A percentile compares a stretch with the other conserved stretches of the same genome.
Conservation (phyloP, 2,329 filamentous ascomycete genomes). For the Cladophialophora exuberans region DNA sequence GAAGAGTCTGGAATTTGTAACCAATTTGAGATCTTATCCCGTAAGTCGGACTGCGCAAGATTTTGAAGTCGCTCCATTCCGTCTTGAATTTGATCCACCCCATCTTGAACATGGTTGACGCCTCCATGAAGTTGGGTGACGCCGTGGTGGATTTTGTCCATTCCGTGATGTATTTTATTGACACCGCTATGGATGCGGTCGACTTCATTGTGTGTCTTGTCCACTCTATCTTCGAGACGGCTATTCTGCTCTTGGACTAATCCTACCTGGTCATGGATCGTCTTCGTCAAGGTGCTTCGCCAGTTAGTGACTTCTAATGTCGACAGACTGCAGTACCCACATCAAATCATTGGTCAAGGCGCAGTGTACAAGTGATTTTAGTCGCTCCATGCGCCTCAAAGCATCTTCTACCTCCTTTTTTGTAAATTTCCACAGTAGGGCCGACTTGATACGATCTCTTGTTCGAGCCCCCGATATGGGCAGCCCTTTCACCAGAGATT, state of each 20-base stretch:
- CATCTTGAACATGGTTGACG: too few relatives aligned
- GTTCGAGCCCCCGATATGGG: conserved; percentile 6
- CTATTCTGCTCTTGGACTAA: neutral
- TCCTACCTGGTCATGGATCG: conserved; percentile 13
- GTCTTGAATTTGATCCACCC: conserved; percentile 5
- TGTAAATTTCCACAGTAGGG: conserved; percentile 19
- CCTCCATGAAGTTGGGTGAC: too few relatives aligned
- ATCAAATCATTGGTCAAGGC: conserved; percentile 21
- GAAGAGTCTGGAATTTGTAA: conserved; percentile 19
- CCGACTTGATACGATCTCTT: conserved; percentile 2
- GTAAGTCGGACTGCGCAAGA: conserved; percentile 8
- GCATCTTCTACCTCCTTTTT: conserved; percentile 20
- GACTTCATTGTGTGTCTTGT: too few relatives aligned
- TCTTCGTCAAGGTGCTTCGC: conserved; percentile 4
- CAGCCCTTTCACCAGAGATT: conserved; percentile 21
- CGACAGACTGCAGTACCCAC: neutral
- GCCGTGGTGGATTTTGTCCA: too few relatives aligned
- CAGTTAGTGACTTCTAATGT: neutral
- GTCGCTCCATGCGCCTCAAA: conserved; percentile 23
- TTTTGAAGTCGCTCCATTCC: conserved; percentile 5
- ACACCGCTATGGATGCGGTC: too few relatives aligned
- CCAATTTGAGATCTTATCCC: conserved; percentile 13
- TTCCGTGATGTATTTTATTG: too few relatives aligned
- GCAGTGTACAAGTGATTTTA: conserved; percentile 22
- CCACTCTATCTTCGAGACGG: too few relatives aligned